Evolutionary conservation across 306 rosid genomes (phyloP).

Genomic region (Sesbania bispinosa): DNA sequence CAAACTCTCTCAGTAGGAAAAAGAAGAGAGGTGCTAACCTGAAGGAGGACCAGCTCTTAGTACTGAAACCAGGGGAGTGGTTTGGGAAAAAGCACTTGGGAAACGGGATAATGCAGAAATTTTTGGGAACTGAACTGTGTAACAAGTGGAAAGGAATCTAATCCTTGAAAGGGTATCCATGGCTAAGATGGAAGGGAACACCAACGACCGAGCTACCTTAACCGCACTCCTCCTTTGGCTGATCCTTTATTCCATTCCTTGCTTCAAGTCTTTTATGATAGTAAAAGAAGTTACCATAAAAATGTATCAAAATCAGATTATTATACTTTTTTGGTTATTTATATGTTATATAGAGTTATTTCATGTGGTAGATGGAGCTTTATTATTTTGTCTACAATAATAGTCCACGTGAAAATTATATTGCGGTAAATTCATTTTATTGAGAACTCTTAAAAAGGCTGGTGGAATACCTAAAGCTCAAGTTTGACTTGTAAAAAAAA

Average conservation of each 20-base stretch:
- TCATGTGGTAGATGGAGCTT: too few relatives aligned
- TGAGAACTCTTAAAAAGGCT: too few relatives aligned
- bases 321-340: too few relatives aligned
- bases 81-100: slow-evolving; percentile 19
- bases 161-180: slow-evolving; percentile 60
- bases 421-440: too few relatives aligned
- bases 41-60: slow-evolving; percentile 46
- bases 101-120: slow-evolving; percentile 36
- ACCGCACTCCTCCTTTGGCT: background rate
- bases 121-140: slow-evolving; percentile 34
- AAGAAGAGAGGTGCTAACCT: slow-evolving; percentile 25
- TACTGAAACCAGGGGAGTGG: slow-evolving; percentile 27
- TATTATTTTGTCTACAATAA: too few relatives aligned
- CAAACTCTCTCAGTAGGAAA: background rate
- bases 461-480: too few relatives aligned
- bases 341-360: too few relatives aligned
- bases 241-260: background rate
- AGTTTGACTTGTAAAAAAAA: too few relatives aligned
- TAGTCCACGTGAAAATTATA: too few relatives aligned
- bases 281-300: too few relatives aligned
- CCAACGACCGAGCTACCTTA: background rate
- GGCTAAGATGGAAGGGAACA: background rate
- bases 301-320: too few relatives aligned
- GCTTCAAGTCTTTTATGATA: too few relatives aligned
- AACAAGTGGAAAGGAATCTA: slow-evolving; percentile 35